Evolutionary conservation across 495 filamentous ascomycete species (phyloP), one percentile per base, ranked within the genome.

Genomic region (Copromyces sp.): DNA sequence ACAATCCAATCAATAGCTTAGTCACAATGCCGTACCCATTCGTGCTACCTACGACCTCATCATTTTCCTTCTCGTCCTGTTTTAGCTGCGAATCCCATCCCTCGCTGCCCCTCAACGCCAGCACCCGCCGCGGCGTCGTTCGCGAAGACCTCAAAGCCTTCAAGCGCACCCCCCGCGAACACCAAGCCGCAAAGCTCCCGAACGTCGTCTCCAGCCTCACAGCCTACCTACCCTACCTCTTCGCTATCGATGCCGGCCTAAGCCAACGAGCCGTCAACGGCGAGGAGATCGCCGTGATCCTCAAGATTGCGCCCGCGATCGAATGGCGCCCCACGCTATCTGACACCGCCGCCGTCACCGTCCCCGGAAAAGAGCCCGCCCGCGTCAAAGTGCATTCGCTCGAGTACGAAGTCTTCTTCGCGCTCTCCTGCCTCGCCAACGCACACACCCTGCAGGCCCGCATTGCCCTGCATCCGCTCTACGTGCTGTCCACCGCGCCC

Each of bases 261-360:
- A 86, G 84, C 72, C 84, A 84, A 37, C 78, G 78, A 20, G 75
- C 78, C 47, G 78, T 84, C 59, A 86, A 86, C 32, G 84, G 84
- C 7, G 89, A 92, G 73, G 84, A 88, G 47, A 82, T 95, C 73
- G 88, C 91, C 73, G 83, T 95, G 20, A 86, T 88, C 20, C 73
- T 81, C 45, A 80, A 75, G 32, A 77, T 82, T n/a, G 76, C 78
- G 8, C 85, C 89, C 7, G 82, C 82, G 69, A 86, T 93, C 29
- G 87, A 92, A 87, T 98, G 95, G 95, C 90, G 93, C n/a, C 85
- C 92, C 4, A 93, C 91, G 0, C 81, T 99, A 37, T 86, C 92
- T 40, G 82, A 82, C n/a, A 81, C 74, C 73, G 69, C 84, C 0
- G 76, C 89, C 24, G 87, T 87, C 6, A 69, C 84, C 0, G 76